phyloP scores from a whole-genome alignment of 176 grass and related monocot species.

The Otatea glauca region DNA sequence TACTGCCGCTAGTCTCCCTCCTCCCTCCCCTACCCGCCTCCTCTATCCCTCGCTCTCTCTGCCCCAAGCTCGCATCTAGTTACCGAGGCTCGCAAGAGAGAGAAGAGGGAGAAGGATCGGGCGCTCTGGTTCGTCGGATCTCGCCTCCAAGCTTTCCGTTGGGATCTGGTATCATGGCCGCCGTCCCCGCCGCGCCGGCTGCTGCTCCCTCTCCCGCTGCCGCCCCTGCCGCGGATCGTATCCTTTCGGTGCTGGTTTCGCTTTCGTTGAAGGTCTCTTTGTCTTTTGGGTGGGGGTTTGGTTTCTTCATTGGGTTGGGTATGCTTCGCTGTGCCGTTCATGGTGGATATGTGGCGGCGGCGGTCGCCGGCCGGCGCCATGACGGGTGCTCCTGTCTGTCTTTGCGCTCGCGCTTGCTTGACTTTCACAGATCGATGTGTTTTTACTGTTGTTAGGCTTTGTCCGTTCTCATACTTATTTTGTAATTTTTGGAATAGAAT shows the following conservation, averaged over 20 bases:
- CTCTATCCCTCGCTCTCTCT: background rate
- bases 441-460: slow-evolving; percentile 37
- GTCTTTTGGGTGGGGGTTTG: slow-evolving; percentile 19
- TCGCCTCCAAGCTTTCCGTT: slow-evolving; percentile 34
- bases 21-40: slow-evolving; percentile 24
- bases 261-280: slow-evolving; percentile 6
- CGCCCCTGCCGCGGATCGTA: slow-evolving; percentile 71
- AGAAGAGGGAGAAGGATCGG: slow-evolving; percentile 42
- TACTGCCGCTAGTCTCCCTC: slow-evolving; percentile 42
- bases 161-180: slow-evolving; percentile 60
- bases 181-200: slow-evolving; percentile 16
- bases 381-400: slow-evolving; percentile 16
- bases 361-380: slow-evolving; percentile 8
- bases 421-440: slow-evolving; percentile 41
- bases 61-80: slow-evolving; percentile 27
- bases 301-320: background rate
- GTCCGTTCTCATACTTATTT: no score
- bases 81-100: slow-evolving; percentile 30
- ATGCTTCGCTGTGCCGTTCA: slow-evolving; percentile 27
- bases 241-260: slow-evolving; percentile 56
- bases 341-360: slow-evolving; percentile 15
- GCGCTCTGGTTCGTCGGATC: slow-evolving; percentile 49
- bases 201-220: background rate
- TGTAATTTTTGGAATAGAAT: background rate
- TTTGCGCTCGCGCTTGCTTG: slow-evolving; percentile 1